Evolutionary conservation across 768 basidiomycete species (phyloP).

Genomic region (Termitomyces sp.): DNA sequence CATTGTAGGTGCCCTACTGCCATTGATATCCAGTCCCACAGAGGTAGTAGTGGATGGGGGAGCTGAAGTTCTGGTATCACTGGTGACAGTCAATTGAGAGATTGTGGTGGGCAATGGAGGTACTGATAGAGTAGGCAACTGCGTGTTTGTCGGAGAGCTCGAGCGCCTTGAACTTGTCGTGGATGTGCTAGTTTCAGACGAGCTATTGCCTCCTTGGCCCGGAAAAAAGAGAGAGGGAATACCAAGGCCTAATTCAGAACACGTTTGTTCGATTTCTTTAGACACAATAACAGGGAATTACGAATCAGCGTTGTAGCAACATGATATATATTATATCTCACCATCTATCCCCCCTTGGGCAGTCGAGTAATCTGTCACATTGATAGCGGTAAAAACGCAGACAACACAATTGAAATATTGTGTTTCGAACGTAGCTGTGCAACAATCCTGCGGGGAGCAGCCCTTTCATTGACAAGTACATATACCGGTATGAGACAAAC

Average conservation of each 20-base stretch:
- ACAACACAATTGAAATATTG: constrained; percentile 38
- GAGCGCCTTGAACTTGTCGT: not conserved
- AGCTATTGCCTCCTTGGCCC: not conserved
- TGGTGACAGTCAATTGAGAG: not conserved
- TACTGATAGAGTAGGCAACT: not conserved
- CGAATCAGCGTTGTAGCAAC: not conserved
- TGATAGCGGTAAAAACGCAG: constrained; percentile 27
- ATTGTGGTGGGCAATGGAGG: not conserved
- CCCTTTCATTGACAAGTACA: constrained; percentile 12
- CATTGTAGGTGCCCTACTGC: not conserved
- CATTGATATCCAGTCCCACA: no score
- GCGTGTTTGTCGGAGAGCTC: not conserved
- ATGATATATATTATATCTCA: not conserved
- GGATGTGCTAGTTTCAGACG: not conserved
- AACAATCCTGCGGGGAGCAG: constrained; percentile 31
- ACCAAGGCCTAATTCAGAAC: not conserved
- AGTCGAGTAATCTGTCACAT: constrained; percentile 23
- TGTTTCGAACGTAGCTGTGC: constrained; percentile 34
- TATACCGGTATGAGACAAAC: not conserved
- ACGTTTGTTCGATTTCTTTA: not conserved
- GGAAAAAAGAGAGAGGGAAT: not conserved
- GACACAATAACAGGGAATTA: not conserved
- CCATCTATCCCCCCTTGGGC: constrained; percentile 24
- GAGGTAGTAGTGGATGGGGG: not conserved
- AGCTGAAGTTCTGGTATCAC: not conserved